Evolutionary conservation across 768 basidiomycete species (phyloP).

Genomic region (Agaricus sinodeliciosus): DNA sequence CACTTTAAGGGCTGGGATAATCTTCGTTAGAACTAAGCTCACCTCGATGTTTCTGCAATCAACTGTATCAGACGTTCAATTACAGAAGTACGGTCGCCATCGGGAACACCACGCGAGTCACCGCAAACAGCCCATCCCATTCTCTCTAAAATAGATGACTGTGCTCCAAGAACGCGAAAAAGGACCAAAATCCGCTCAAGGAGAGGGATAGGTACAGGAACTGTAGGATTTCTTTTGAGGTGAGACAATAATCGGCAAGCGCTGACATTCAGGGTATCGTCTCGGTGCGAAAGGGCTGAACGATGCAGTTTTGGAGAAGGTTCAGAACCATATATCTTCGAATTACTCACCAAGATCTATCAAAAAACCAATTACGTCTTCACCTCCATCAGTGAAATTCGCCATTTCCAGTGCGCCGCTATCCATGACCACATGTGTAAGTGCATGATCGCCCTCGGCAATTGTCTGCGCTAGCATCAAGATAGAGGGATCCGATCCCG

Average conservation of each 20-base stretch:
- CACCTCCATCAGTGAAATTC: conserved; percentile 2
- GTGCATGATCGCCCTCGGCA: conserved; percentile 4
- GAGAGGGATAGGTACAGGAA: background rate
- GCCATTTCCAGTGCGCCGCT: conserved; percentile 8
- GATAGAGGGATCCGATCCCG: background rate
- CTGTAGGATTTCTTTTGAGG: conserved; percentile 7
- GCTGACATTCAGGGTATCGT: background rate
- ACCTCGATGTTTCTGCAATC: conserved; percentile 40
- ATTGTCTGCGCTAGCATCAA: conserved; percentile 3
- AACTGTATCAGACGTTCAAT: conserved; percentile 37
- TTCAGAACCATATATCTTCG: background rate
- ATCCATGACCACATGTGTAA: background rate
- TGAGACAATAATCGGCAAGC: conserved; percentile 12
- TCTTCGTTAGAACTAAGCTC: conserved; percentile 16
- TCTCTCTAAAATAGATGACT: conserved; percentile 24
- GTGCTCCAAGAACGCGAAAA: conserved; percentile 41
- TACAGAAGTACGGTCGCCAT: conserved; percentile 21
- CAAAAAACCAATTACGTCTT: background rate
- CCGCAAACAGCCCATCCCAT: conserved; percentile 24
- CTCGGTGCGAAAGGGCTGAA: background rate
- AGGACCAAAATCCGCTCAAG: conserved; percentile 27
- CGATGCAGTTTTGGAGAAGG: background rate
- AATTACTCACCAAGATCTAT: background rate
- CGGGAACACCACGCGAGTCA: conserved; percentile 10
- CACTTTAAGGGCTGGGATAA: background rate